Evolutionary conservation across 495 filamentous ascomycete species (phyloP).

Genomic region (Daldinia vernicosa): DNA sequence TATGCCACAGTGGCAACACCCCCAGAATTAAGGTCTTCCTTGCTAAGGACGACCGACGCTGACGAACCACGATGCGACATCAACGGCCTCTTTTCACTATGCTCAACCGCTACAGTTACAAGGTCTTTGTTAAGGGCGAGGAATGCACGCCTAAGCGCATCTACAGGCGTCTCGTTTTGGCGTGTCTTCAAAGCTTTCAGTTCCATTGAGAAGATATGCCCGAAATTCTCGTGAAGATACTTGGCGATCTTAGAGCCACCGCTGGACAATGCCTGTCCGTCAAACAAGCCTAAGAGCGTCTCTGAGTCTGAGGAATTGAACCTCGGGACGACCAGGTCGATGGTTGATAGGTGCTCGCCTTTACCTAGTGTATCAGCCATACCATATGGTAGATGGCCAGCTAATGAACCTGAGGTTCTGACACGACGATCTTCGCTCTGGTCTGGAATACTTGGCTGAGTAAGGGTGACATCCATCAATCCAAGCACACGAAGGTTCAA

Average conservation of each 20-base stretch:
- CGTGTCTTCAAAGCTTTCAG: slow-evolving; percentile 69
- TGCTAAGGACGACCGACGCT: slow-evolving; percentile 74
- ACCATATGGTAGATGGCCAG: slow-evolving; percentile 88
- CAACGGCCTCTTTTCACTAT: slow-evolving; percentile 73
- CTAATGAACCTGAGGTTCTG: slow-evolving; percentile 90
- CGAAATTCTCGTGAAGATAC: slow-evolving; percentile 94
- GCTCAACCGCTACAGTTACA: slow-evolving; percentile 83
- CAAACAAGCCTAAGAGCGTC: slow-evolving; percentile 91
- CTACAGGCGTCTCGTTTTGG: slow-evolving; percentile 73
- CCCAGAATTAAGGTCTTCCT: slow-evolving; percentile 88
- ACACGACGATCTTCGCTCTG: slow-evolving; percentile 95
- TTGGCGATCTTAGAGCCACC: slow-evolving; percentile 96
- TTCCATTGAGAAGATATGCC: slow-evolving; percentile 81
- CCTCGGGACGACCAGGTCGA: slow-evolving; percentile 94
- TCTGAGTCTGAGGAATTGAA: slow-evolving; percentile 92
- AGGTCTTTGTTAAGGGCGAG: slow-evolving; percentile 92
- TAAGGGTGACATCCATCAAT: slow-evolving; percentile 96
- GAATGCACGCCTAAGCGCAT: slow-evolving; percentile 88
- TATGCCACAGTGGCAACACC: slow-evolving; percentile 93
- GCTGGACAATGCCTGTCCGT: slow-evolving; percentile 83
- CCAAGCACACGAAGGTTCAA: slow-evolving; percentile 88
- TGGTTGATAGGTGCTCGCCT: slow-evolving; percentile 94
- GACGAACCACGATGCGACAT: slow-evolving; percentile 74
- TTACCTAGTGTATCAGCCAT: slow-evolving; percentile 97
- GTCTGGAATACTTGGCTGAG: slow-evolving; percentile 88